Evolutionary conservation across 2,329 filamentous ascomycete genomes (phyloP).

Genomic region (Alternaria sp.): DNA sequence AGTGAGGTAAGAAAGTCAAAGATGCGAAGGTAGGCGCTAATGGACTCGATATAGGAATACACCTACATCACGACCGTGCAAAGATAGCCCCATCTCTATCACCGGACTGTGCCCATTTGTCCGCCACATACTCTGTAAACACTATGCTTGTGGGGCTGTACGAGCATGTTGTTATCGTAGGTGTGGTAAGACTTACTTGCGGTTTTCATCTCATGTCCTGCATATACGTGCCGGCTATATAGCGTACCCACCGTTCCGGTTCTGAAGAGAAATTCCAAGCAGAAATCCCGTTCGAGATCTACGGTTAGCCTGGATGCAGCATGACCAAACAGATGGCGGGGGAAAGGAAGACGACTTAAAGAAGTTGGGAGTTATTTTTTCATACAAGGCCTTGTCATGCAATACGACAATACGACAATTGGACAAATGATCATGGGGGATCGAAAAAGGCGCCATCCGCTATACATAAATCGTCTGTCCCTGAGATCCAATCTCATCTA

Average conservation of each 20-base stretch:
- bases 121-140: background rate
- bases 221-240: constrained; percentile 13
- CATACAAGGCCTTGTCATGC: constrained; percentile 26
- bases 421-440: constrained; percentile 22
- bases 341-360: constrained; percentile 2
- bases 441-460: constrained; percentile 37
- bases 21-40: background rate
- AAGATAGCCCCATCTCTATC: background rate
- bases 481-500: constrained; percentile 24
- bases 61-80: background rate
- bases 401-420: constrained; percentile 20
- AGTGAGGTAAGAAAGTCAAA: background rate
- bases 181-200: background rate
- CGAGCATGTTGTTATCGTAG: background rate
- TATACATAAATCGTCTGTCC: constrained; percentile 42
- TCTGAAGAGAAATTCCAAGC: background rate
- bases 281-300: background rate
- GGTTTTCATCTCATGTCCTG: constrained; percentile 10
- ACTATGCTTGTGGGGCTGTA: constrained; percentile 6
- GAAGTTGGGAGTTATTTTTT: constrained; percentile 25
- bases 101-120: background rate
- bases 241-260: background rate
- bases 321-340: background rate
- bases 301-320: background rate
- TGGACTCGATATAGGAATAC: background rate